Conservation (phyloP, 495 filamentous ascomycete genomes). For the Delitschia confertaspora region DNA sequence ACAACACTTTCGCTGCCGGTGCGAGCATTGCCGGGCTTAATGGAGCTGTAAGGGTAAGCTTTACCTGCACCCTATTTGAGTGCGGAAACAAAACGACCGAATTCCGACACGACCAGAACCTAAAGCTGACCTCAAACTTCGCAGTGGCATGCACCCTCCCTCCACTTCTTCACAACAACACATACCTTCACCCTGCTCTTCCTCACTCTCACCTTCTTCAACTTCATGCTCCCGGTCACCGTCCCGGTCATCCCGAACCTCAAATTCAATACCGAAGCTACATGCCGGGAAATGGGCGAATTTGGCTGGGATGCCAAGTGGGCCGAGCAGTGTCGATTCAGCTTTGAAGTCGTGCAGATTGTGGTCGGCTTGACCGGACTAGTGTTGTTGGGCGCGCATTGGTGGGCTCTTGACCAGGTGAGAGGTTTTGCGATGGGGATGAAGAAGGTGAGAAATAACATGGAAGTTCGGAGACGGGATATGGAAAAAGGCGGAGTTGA, state of each 20-base stretch:
- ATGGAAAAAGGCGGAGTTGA: neutral
- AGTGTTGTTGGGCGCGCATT: constrained; percentile 18
- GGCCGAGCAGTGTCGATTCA: constrained; percentile 2
- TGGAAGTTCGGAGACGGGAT: neutral
- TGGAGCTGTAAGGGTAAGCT: constrained; percentile 15
- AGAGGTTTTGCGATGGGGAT: constrained; percentile 9
- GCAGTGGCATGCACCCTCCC: constrained; percentile 8
- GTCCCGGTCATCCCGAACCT: neutral
- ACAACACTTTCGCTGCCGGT: constrained; percentile 10
- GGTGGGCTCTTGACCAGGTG: constrained; percentile 17
- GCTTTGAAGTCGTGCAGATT: constrained; percentile 4
- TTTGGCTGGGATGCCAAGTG: constrained; percentile 11
- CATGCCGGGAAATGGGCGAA: neutral
- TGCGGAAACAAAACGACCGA: constrained; percentile 11
- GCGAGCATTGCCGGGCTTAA: constrained; percentile 12
- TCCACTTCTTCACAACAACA: neutral
- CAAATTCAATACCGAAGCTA: neutral
- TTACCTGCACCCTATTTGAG: neutral
- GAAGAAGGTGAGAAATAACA: neutral
- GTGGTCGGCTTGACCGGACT: constrained; percentile 3
- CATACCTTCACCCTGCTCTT: neutral
- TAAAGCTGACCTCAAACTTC: constrained; percentile 1
- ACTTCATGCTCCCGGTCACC: neutral
- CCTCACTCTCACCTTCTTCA: constrained; percentile 2
- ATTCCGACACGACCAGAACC: no score